Percentiles rank a stretch among this genome's conserved stretches.
Conservation (phyloP, 2,329 filamentous ascomycete species). For the Samsoniella hepiali region DNA sequence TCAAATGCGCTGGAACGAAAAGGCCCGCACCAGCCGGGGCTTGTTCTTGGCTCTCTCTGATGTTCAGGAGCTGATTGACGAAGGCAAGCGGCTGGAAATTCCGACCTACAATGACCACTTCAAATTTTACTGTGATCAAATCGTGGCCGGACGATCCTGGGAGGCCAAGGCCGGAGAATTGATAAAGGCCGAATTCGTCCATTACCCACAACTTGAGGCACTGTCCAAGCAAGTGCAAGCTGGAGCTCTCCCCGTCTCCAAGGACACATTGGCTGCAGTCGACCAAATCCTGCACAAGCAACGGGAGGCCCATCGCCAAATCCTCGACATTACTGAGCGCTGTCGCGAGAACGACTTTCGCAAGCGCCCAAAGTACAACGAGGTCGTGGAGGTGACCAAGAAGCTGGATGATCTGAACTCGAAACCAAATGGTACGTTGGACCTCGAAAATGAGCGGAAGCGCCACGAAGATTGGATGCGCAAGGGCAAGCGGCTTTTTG, state of each 20-base stretch:
- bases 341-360: conserved; percentile 72
- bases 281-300: conserved; percentile 95
- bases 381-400: conserved; percentile 88
- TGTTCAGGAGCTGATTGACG: conserved; percentile 73
- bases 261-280: conserved; percentile 75
- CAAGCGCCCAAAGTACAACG: conserved; percentile 79
- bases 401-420: conserved; percentile 85
- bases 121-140: conserved; percentile 70
- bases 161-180: conserved; percentile 90
- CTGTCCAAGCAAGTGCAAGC: conserved; percentile 75
- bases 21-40: conserved; percentile 62
- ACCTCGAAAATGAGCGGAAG: conserved; percentile 91
- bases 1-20: conserved; percentile 84
- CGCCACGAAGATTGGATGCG: conserved; percentile 99
- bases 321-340: conserved; percentile 74
- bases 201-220: conserved; percentile 92
- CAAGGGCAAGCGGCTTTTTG: conserved; percentile 94
- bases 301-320: conserved; percentile 86
- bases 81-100: conserved; percentile 74
- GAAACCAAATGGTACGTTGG: conserved; percentile 84
- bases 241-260: conserved; percentile 72
- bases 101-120: conserved; percentile 78
- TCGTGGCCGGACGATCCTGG: conserved; percentile 77
- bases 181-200: conserved; percentile 84
- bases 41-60: conserved; percentile 71